Evolutionary conservation across 2,329 filamentous ascomycete species (phyloP).

Genomic region (Monilinia vaccinii-corymbosi): DNA sequence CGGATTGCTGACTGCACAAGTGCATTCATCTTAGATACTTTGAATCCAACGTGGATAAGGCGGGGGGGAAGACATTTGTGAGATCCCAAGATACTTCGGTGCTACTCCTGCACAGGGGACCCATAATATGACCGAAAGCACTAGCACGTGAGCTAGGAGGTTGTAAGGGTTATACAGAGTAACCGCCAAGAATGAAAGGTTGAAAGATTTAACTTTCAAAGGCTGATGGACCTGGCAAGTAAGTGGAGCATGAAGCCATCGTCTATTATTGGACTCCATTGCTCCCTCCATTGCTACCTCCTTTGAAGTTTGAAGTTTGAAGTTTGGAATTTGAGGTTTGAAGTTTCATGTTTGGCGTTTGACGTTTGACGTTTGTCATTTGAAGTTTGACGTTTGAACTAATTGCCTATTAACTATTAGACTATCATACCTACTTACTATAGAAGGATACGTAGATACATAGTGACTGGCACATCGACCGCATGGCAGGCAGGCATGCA

Average conservation of each 20-base stretch:
- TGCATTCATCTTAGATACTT: not conserved
- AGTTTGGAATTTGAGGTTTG: too few relatives aligned
- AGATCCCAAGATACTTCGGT: not conserved
- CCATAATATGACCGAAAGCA: slow-evolving; percentile 5
- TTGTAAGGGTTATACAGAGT: not conserved
- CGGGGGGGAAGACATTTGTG: not conserved
- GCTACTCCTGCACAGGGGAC: too few relatives aligned
- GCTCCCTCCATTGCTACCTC: too few relatives aligned
- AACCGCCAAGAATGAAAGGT: not conserved
- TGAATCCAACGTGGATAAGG: not conserved
- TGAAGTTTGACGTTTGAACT: too few relatives aligned
- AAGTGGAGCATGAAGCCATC: not conserved
- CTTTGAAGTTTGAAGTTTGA: too few relatives aligned
- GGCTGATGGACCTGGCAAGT: not conserved
- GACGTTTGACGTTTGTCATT: too few relatives aligned
- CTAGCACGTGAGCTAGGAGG: not conserved
- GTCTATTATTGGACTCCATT: too few relatives aligned
- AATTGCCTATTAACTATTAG: too few relatives aligned
- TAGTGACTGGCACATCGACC: not conserved
- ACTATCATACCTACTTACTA: too few relatives aligned
- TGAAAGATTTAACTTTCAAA: not conserved
- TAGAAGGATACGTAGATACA: not conserved
- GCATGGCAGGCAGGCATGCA: not conserved
- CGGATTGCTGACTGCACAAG: not conserved
- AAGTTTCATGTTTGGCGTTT: too few relatives aligned